Evolutionary conservation across 306 rosid genomes (phyloP), one percentile per base, ranked within the genome.

Genomic region (Ziziphus jujuba): DNA sequence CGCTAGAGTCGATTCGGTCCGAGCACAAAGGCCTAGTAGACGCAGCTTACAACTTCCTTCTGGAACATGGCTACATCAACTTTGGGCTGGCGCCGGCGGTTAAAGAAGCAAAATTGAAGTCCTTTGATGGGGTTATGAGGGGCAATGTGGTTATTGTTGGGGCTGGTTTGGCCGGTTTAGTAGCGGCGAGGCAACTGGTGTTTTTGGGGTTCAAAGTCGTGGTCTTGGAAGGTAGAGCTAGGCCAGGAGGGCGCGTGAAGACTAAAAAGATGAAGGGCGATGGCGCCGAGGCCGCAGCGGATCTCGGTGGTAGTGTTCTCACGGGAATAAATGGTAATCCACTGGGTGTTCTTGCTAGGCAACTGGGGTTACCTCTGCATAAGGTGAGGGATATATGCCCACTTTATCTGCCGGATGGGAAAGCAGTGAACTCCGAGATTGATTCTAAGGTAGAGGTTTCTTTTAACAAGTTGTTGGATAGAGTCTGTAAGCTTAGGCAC

Each of bases 351-450:
- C 85, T 91, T 6, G 96, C 97, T 16, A 79, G 97, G 82, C 97
- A 91, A 70, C 59, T 91, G 75, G 89, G 84, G 22, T 80, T 91
- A 55, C 97, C 97, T 9, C 84, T 91, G 62, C 96, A 91, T 61
- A 91, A 91, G 91, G 96, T 91, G 63, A 88, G 97, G 75, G 97
- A 91, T 66, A 74, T 88, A 56, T 88, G 97, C 45, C 97, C 97
- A 0, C 79, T 91, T 60, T 88, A 91, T 81, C 59, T 91, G 65
- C 97, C 97, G 40, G 92, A 91, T 80, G 97, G 97, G 48, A 79
- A 75, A 64, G 59, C 84, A 4, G 92, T 91, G 65, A 86, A 91
- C 74, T 77, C 93, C 35, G 96, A 81, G 47, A 72, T 80, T 59
- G 97, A 91, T 81, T 80, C 89, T 60, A 78, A 81, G 57, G 77